Base-by-base conservation (phyloP, 75 land plant genomes). In the Sequoia sempervirens region DNA sequence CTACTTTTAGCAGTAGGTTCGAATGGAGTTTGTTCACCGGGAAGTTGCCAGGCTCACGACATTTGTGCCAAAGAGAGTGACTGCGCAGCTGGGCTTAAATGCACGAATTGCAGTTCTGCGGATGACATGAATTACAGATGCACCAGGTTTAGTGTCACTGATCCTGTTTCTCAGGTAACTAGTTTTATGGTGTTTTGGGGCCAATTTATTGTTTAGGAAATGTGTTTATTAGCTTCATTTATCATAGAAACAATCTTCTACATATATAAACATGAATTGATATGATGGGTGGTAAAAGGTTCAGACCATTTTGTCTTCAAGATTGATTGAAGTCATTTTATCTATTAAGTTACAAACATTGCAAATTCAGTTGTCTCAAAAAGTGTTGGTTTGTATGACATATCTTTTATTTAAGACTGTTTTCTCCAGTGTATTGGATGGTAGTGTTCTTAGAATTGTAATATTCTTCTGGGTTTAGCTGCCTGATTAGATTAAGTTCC, bases 41-140 rank as follows among this genome's bases (percentile, higher is more conserved):
- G 73, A 14, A 70, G 36, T 12, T 70, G 73, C 36, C 73, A 70
- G 36, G 82, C 50, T 53, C 64, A 81, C 32, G 82, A 81, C 15
- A 54, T 54, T 32, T 81, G 82, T 81, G 7, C 40, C 13, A 81
- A 32, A 52, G 82, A 81, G 30, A 53, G 61, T 54, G 82, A 81
- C 64, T 81, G 82, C 17, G 82, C 36, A n/a, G 37, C 64, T 4
- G 82, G 40, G 32, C 82, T 81, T 32, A 53, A 81, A 54, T 81
- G 82, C 82, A 53, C 9, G 14, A 53, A 38, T 4, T 81, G 82
- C 54, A 81, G 64, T 81, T 81, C 82, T 13, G 82, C 53, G 56
- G 82, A 61, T 14, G 82, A 81, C 64, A 1, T 34, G 61, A 81
- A 7, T 81, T 81, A 81, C 82, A 81, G 82, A 53, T 81, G 82